These are phyloP conservation scores for Thalassiosira mediterranea DNA, from an alignment of 352 stramenopile genomes.

Conservation along the genomic window DNA sequence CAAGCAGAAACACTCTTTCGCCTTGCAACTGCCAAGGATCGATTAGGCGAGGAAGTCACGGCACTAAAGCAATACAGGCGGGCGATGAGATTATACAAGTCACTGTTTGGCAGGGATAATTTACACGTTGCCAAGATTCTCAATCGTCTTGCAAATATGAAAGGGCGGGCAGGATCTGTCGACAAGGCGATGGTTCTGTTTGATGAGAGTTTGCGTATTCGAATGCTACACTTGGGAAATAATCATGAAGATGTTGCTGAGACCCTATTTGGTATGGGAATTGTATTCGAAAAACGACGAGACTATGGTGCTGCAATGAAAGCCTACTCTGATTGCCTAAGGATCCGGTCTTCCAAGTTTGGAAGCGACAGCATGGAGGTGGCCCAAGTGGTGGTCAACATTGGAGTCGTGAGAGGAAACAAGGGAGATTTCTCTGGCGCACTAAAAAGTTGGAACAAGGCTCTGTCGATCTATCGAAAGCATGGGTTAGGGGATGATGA, in stretches of 20 bases:
- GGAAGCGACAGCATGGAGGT: conserved; percentile 67
- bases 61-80: conserved; percentile 65
- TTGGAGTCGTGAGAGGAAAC: conserved; percentile 67
- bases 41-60: conserved; percentile 50
- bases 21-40: conserved; percentile 60
- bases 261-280: conserved; percentile 59
- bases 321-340: conserved; percentile 63
- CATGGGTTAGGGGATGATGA: conserved; percentile 62
- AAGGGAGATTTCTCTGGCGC: conserved; percentile 64
- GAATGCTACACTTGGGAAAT: conserved; percentile 68
- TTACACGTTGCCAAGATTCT: conserved; percentile 64
- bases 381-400: conserved; percentile 69
- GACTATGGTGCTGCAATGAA: conserved; percentile 72
- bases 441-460: conserved; percentile 69
- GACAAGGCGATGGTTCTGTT: conserved; percentile 71
- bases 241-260: conserved; percentile 67
- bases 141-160: conserved; percentile 66
- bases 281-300: conserved; percentile 55
- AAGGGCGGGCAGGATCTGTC: conserved; percentile 59
- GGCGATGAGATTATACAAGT: conserved; percentile 63
- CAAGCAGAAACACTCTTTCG: conserved; percentile 63
- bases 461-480: conserved; percentile 68
- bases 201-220: conserved; percentile 71
- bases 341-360: conserved; percentile 66
- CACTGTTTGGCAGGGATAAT: conserved; percentile 56